Evolutionary conservation across 1,139 yeast genomes (phyloP).

Genomic region (Candida frijolesensis): DNA sequence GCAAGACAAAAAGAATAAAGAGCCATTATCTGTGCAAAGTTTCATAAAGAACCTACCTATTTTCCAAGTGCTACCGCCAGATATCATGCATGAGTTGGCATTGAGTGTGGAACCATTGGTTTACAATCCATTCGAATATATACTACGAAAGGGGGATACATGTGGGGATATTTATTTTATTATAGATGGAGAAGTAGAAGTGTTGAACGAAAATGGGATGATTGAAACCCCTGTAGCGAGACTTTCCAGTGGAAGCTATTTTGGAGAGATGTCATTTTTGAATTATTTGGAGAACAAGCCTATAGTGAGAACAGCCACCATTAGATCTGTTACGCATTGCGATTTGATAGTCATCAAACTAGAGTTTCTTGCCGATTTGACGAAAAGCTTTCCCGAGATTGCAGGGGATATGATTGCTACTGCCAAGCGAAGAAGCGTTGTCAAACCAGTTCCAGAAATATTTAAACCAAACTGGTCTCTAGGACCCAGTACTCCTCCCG

Average conservation of each 20-base stretch:
- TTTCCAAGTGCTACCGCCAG: conserved; percentile 56
- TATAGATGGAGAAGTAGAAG: conserved; percentile 71
- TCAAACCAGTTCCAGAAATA: conserved; percentile 18
- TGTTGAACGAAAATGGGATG: conserved; percentile 43
- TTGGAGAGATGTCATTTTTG: conserved; percentile 77
- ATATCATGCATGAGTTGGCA: conserved; percentile 63
- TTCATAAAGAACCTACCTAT: conserved; percentile 60
- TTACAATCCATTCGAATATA: conserved; percentile 57
- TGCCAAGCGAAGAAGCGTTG: conserved; percentile 48
- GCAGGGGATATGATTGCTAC: conserved; percentile 61
- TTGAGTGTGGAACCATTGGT: conserved; percentile 59
- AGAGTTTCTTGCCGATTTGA: conserved; percentile 51
- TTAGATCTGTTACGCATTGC: conserved; percentile 60
- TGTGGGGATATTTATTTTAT: conserved; percentile 70
- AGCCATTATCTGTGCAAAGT: conserved; percentile 46
- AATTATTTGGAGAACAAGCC: conserved; percentile 42
- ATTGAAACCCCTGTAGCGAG: conserved; percentile 54
- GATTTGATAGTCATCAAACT: conserved; percentile 63
- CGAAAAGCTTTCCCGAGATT: conserved; percentile 58
- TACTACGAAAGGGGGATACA: conserved; percentile 58
- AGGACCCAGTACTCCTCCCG: conserved; percentile 24
- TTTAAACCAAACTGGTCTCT: conserved; percentile 8
- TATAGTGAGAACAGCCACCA: conserved; percentile 56
- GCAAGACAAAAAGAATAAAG: conserved; percentile 59
- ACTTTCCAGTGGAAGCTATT: conserved; percentile 62